These are phyloP conservation scores for Picea mariana DNA, from an alignment of 83 land plant genomes.

Conservation along the genomic window DNA sequence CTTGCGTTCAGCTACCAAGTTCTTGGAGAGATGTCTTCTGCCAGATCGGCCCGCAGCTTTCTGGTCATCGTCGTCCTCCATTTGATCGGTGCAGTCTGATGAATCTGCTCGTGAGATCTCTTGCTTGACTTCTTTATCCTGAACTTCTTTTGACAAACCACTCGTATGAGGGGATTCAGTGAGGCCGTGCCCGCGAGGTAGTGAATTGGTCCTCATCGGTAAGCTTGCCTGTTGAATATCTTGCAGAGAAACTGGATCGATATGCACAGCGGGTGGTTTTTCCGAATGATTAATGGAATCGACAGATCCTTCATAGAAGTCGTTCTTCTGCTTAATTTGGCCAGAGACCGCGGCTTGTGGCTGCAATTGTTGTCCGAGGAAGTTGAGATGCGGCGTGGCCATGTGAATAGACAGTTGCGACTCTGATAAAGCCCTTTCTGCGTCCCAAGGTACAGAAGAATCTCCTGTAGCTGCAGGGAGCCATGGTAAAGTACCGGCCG, in stretches of 20 bases:
- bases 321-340: background rate
- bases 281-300: slow-evolving; percentile 15
- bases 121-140: slow-evolving; percentile 52
- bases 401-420: slow-evolving; percentile 14
- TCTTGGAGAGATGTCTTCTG: slow-evolving; percentile 80
- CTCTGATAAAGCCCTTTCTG: slow-evolving; percentile 18
- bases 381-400: slow-evolving; percentile 6
- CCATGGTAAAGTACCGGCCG: slow-evolving; percentile 16
- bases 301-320: slow-evolving; percentile 14
- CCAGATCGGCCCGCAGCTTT: slow-evolving; percentile 51
- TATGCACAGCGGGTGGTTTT: background rate
- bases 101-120: slow-evolving; percentile 59
- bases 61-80: slow-evolving; percentile 73
- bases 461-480: slow-evolving; percentile 10
- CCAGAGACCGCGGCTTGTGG: background rate
- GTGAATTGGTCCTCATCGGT: slow-evolving; percentile 13
- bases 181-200: background rate
- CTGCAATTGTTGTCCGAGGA: slow-evolving; percentile 11
- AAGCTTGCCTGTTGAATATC: background rate
- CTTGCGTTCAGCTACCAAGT: slow-evolving; percentile 87
- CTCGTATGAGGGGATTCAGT: slow-evolving; percentile 6
- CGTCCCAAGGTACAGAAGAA: slow-evolving; percentile 13
- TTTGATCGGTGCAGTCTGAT: slow-evolving; percentile 81
- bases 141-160: slow-evolving; percentile 5
- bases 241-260: too few species aligned